Evolutionary conservation across 148 eudicot genomes (phyloP).

Genomic region (Amaranthus hypochondriacus): DNA sequence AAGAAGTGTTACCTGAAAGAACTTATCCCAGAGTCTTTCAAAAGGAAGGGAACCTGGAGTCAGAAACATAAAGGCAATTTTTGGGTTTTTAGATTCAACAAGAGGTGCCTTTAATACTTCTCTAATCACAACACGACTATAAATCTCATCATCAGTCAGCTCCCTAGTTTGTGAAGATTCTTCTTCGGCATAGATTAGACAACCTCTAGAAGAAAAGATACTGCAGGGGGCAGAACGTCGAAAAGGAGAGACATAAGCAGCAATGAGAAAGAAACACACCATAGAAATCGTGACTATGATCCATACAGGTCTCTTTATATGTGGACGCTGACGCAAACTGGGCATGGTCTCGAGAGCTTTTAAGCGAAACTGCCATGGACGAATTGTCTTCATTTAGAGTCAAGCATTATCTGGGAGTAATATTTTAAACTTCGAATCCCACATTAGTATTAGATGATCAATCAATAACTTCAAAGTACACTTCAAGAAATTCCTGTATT

Average conservation of each 20-base stretch:
- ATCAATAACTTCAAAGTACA: conserved; percentile 4
- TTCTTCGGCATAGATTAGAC: conserved; percentile 32
- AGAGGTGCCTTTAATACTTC: conserved; percentile 52
- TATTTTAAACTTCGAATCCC: conserved; percentile 13
- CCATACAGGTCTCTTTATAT: conserved; percentile 52
- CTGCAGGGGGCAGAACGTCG: conserved; percentile 39
- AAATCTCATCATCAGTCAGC: conserved; percentile 63
- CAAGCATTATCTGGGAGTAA: conserved; percentile 25
- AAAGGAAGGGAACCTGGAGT: conserved; percentile 73
- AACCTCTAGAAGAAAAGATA: conserved; percentile 46
- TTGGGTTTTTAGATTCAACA: conserved; percentile 41
- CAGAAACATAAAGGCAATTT: conserved; percentile 76
- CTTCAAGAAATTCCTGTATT: conserved; percentile 9
- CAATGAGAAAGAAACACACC: conserved; percentile 53
- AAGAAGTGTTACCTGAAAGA: conserved; percentile 53
- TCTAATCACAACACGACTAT: conserved; percentile 68
- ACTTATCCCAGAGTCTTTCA: conserved; percentile 77
- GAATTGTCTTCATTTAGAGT: conserved; percentile 51
- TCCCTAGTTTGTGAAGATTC: conserved; percentile 39
- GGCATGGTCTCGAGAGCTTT: conserved; percentile 41
- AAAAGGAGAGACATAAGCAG: conserved; percentile 39
- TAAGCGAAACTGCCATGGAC: conserved; percentile 43
- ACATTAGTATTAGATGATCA: background rate
- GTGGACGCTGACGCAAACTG: conserved; percentile 51
- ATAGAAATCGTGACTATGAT: conserved; percentile 41